These are phyloP conservation scores for Colletotrichum eleusines DNA, from an alignment of 2,329 filamentous ascomycete genomes.

Conservation along the genomic window DNA sequence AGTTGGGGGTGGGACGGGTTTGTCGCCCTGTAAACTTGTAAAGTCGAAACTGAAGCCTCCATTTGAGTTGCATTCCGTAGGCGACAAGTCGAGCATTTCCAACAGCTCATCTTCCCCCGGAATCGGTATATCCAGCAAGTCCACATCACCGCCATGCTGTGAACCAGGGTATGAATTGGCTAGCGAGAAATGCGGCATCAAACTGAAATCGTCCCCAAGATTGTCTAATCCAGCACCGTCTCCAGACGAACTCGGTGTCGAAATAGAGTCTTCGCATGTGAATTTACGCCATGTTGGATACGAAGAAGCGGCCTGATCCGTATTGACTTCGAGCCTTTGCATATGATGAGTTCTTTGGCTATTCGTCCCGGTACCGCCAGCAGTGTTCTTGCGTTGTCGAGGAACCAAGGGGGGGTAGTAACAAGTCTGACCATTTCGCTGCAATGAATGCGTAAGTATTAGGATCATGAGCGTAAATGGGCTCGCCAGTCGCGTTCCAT, in stretches of 20 bases:
- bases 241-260: conserved; percentile 23
- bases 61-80: conserved; percentile 24
- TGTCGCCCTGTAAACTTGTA: not conserved
- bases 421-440: conserved; percentile 35
- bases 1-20: not conserved
- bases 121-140: conserved; percentile 22
- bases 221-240: not conserved
- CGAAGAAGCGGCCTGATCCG: not conserved
- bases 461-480: not conserved
- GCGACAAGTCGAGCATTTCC: conserved; percentile 28
- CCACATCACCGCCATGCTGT: not conserved
- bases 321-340: conserved; percentile 9
- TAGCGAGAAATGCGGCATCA: conserved; percentile 15
- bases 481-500: not conserved
- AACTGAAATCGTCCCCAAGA: conserved; percentile 5
- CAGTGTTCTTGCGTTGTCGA: conserved; percentile 14
- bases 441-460: not conserved
- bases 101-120: conserved; percentile 31
- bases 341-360: not conserved
- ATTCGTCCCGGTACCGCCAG: conserved; percentile 8
- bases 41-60: conserved; percentile 26
- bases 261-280: not conserved
- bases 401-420: conserved; percentile 32
- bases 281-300: conserved; percentile 26
- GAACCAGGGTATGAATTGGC: not conserved